Evolutionary conservation across 2,329 filamentous ascomycete genomes (phyloP), one percentile per base, ranked within the genome.

Genomic region (Botrytis porri): DNA sequence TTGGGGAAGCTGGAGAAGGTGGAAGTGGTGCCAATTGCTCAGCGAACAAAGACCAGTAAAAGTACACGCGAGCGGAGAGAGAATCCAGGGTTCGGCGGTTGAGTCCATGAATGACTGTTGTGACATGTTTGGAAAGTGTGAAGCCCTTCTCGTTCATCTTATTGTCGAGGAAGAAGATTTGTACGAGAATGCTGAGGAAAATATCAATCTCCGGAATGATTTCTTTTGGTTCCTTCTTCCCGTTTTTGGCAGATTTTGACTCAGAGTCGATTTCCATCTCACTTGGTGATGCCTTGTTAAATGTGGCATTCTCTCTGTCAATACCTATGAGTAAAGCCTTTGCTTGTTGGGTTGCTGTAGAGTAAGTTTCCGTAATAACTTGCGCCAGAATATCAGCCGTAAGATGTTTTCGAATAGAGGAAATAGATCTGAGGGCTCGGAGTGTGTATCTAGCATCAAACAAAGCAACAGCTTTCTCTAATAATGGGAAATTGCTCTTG

Each of bases 381-480:
- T 93, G 90, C 69, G 91, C 89, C 77, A 98, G 86, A 78, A 97
- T 90, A 78, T 95, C 93, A 73, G 93, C 88, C 22, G 91, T 93
- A 78, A 97, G 88, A 77, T 93, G 90, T 87, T 98, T 98, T 82
- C 96, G 94, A 82, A 98, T 91, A 72, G 94, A 95, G 59, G 96
- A 97, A 84, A 98, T 97, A 79, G 95, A 97, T 80, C 96, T 92
- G 76, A 99, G 89, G 75, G 96, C 96, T 81, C 96, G 90, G 76
- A 99, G 92, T 73, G 95, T 94, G 84, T 98, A 99, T 85, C 96
- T 91, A 74, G 95, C 90, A 84, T 99, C 96, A 83, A 98, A 99
- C 79, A 97, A 90, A 77, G 91, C 88, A 76, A 99, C 95, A 77
- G 95, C 96, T 80, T 94, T 92, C 81, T 98, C 95, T 80, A 99